phyloP scores from a whole-genome alignment of 202 grass and related monocot genomes.

The Panicum virgatum region DNA sequence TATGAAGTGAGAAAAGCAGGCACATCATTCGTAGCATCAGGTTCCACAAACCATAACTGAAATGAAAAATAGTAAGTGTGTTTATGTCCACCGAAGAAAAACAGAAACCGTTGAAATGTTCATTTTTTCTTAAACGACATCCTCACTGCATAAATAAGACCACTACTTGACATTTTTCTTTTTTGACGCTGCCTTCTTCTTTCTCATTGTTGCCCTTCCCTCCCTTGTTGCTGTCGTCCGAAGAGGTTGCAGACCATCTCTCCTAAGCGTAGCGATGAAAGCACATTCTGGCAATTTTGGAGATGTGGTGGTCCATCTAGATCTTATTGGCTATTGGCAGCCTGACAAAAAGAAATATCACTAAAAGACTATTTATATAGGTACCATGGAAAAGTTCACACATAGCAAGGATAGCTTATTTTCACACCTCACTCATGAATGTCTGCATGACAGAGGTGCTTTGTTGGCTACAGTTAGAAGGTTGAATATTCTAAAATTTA shows the following conservation, averaged over 20 bases:
- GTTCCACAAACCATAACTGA: background rate
- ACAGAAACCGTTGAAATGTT: too few relatives aligned
- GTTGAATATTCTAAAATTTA: background rate
- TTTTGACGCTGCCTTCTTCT: background rate
- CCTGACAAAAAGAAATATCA: background rate
- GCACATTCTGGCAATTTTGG: background rate
- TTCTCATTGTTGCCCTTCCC: background rate
- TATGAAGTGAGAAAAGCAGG: too few relatives aligned
- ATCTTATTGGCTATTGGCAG: background rate
- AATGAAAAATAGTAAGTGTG: background rate
- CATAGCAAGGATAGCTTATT: background rate
- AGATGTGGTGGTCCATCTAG: background rate
- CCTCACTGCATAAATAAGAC: too few relatives aligned
- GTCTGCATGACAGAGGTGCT: background rate
- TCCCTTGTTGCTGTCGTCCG: too few relatives aligned
- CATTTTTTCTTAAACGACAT: too few relatives aligned
- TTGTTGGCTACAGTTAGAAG: background rate
- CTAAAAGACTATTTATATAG: background rate
- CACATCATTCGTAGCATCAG: too few relatives aligned
- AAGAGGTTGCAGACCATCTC: background rate
- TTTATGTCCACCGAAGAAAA: background rate
- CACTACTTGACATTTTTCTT: background rate
- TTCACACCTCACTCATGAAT: background rate
- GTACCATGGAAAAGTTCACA: background rate
- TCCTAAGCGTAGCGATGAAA: background rate